Evolutionary conservation across 1,139 yeast species (phyloP), one percentile per base, ranked within the genome.

Genomic region (Hyphopichia burtonii): DNA sequence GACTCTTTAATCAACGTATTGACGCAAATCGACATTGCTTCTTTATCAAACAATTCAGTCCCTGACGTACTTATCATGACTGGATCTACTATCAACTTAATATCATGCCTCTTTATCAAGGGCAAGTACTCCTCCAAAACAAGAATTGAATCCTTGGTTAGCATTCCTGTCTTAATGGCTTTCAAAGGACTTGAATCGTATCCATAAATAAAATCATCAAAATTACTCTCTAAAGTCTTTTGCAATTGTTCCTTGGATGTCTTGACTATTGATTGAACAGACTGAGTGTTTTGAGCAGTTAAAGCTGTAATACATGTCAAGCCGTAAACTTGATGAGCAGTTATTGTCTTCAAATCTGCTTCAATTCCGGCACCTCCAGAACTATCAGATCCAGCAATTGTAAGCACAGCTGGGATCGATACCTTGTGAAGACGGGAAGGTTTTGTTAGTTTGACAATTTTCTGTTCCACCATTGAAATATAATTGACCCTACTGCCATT

Each of bases 351-450:
- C 41, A 90, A 61, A 59, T 90, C 97, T 0, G 97, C 97, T 57
- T 90, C 97, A 44, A 90, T 83, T 11, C 97, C 97, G 1, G 97
- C 97, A 4, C 97, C 97, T 2, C 97, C 97, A 2, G 96, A 86
- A 39, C 85, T 80, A 58, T 90, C 97, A 0, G 95, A 85, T 0
- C 96, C 96, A 11, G 91, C 91, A 37, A 85, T 72, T 0, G 89
- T 80, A 48, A 84, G 58, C 4, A 83, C 88, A 2, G 68, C 72
- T 0, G 73, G 73, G 18, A 38, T 12, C 9, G 34, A 16, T 4
- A 17, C 20, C 11, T 15, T 25, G n/a, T 32, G 31, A 18, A 19
- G 27, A 9, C 6, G 10, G 6, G 5, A 2, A 6, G 38, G 36
- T 14, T 33, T 33, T 5, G n/a, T n/a, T n/a, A 33, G 12, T 16